Conservation (phyloP, 192 early-diverging fungal species). For the Rhizoclosmatium globosum region DNA sequence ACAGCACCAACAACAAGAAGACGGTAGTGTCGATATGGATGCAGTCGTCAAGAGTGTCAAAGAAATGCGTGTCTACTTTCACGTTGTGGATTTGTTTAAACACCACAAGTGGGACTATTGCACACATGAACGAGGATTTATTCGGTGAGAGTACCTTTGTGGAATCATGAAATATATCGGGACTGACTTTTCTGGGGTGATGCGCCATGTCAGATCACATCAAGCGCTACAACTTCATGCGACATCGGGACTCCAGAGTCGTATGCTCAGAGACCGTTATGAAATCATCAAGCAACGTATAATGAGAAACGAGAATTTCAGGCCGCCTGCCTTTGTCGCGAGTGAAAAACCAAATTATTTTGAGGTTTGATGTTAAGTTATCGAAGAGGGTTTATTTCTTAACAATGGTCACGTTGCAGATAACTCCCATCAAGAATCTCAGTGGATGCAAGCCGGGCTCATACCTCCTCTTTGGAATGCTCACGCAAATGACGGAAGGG, state of each 20-base stretch:
- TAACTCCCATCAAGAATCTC: slow-evolving; percentile 84
- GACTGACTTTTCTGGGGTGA: too few relatives aligned
- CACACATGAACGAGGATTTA: slow-evolving; percentile 71
- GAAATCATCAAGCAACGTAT: slow-evolving; percentile 82
- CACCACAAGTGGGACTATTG: slow-evolving; percentile 76
- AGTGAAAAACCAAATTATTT: slow-evolving; percentile 32
- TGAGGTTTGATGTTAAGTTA: background rate
- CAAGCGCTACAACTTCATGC: slow-evolving; percentile 59
- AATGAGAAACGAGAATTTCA: slow-evolving; percentile 82
- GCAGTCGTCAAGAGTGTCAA: slow-evolving; percentile 38
- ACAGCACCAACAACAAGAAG: background rate
- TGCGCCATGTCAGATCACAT: background rate
- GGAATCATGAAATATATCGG: background rate
- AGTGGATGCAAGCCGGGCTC: slow-evolving; percentile 70
- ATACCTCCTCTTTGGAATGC: slow-evolving; percentile 89
- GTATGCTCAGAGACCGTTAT: slow-evolving; percentile 79
- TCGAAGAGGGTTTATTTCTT: background rate
- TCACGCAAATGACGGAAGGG: slow-evolving; percentile 81
- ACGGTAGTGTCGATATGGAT: slow-evolving; percentile 49
- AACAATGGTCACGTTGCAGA: too few relatives aligned
- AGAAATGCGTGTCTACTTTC: slow-evolving; percentile 63
- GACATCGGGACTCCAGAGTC: slow-evolving; percentile 66
- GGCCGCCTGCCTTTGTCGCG: slow-evolving; percentile 66
- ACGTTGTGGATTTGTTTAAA: slow-evolving; percentile 79
- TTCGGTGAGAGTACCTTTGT: slow-evolving; percentile 39